phyloP scores from a whole-genome alignment of 306 rosid genomes.

The Begonia fuchsioides region DNA sequence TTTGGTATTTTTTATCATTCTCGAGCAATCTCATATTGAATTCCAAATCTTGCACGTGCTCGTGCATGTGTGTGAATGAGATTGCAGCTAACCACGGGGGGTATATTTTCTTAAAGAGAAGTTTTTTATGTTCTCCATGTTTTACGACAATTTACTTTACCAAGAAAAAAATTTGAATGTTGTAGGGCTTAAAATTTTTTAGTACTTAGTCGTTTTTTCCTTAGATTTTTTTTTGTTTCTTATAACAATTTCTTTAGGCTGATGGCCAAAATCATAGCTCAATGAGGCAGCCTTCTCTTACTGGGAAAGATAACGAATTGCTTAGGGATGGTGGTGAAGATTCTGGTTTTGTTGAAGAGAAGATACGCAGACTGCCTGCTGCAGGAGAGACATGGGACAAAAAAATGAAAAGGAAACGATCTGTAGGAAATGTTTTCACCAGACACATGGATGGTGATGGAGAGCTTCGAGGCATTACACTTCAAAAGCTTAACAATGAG shows the following conservation, averaged over 20 bases:
- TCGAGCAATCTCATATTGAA: too few relatives aligned
- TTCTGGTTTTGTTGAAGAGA: conserved; percentile 59
- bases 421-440: conserved; percentile 35
- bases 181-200: too few relatives aligned
- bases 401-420: conserved; percentile 68
- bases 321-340: conserved; percentile 41
- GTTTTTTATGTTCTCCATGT: too few relatives aligned
- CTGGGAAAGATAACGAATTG: conserved; percentile 50
- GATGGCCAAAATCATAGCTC: conserved; percentile 39
- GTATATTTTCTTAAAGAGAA: too few relatives aligned
- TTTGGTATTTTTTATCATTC: too few relatives aligned
- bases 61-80: too few relatives aligned
- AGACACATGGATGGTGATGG: conserved; percentile 56
- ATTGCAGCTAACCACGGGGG: too few relatives aligned
- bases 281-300: conserved; percentile 36
- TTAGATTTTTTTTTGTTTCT: not conserved
- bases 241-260: conserved; percentile 52
- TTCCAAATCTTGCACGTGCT: too few relatives aligned
- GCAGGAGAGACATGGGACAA: conserved; percentile 66
- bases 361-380: conserved; percentile 52
- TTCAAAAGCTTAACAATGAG: conserved; percentile 48
- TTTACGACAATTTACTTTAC: too few relatives aligned
- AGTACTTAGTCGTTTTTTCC: too few relatives aligned
- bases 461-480: conserved; percentile 41
- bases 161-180: too few relatives aligned